Conservation (phyloP, 495 filamentous ascomycete species). For the Penicillium manginii region DNA sequence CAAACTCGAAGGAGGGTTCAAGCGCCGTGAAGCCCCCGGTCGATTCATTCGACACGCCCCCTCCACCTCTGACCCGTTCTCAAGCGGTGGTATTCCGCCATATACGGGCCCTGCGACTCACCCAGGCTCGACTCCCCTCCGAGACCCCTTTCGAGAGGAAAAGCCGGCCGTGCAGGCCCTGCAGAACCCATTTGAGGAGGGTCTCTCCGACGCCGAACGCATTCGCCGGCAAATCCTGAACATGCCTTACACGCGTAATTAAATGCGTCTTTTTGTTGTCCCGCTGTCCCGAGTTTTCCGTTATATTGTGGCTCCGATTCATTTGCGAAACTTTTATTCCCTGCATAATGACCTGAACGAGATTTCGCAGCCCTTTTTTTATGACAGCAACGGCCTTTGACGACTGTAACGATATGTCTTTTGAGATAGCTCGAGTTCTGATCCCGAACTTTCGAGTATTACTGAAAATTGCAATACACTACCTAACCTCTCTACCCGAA, state of each 20-base stretch:
- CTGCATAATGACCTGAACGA: constrained; percentile 42
- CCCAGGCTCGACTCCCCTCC: constrained; percentile 20
- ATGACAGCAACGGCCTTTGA: constrained; percentile 47
- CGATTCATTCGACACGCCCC: constrained; percentile 41
- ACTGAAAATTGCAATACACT: constrained; percentile 13
- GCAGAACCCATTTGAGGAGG: constrained; percentile 43
- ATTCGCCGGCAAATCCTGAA: constrained; percentile 52
- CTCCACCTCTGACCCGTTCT: constrained; percentile 49
- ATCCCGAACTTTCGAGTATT: constrained; percentile 7
- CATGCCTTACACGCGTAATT: constrained; percentile 41
- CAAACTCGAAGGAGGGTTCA: constrained; percentile 36
- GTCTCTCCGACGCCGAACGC: constrained; percentile 51
- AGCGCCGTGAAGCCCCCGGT: constrained; percentile 31
- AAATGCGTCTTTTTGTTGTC: constrained; percentile 15
- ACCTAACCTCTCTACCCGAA: constrained; percentile 18
- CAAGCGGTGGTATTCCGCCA: constrained; percentile 28
- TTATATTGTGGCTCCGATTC: constrained; percentile 25
- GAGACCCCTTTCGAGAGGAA: constrained; percentile 19
- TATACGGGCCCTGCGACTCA: constrained; percentile 9
- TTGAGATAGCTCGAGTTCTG: constrained; percentile 19
- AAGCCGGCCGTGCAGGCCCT: constrained; percentile 28
- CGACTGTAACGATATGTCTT: constrained; percentile 43
- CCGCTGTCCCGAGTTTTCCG: constrained; percentile 18
- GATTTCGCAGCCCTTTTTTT: constrained; percentile 27
- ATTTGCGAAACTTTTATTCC: constrained; percentile 21